These are phyloP conservation scores for Aegilops umbellulata DNA, from an alignment of 176 grass and related monocot genomes.

Conservation along the genomic window DNA sequence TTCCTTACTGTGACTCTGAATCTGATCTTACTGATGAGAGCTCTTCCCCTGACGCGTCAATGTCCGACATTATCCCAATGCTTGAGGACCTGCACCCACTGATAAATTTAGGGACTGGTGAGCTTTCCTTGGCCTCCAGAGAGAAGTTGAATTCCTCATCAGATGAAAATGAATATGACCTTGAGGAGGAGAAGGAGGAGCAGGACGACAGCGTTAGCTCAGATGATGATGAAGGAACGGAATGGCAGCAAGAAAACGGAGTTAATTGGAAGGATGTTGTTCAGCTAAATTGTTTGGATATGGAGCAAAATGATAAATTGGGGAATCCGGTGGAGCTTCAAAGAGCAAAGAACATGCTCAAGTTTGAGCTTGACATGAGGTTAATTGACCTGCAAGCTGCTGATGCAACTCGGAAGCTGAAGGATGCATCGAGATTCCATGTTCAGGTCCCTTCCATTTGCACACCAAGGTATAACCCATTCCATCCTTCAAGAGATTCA, in stretches of 20 bases:
- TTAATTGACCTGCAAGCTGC: constrained; percentile 49
- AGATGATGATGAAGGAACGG: constrained; percentile 27
- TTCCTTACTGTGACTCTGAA: constrained; percentile 31
- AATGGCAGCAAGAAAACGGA: constrained; percentile 24
- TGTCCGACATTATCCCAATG: constrained; percentile 72
- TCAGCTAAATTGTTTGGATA: constrained; percentile 30
- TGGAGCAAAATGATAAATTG: constrained; percentile 24
- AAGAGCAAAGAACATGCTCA: constrained; percentile 49
- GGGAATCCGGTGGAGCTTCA: constrained; percentile 39
- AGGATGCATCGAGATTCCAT: constrained; percentile 45
- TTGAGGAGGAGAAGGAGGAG: constrained; percentile 34
- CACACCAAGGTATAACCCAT: constrained; percentile 33
- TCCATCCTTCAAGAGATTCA: constrained; percentile 33
- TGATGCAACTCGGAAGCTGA: constrained; percentile 41
- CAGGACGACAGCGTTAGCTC: constrained; percentile 9
- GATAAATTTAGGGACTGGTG: constrained; percentile 20
- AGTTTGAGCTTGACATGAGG: constrained; percentile 53
- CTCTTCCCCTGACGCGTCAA: constrained; percentile 66
- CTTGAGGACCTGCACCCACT: constrained; percentile 56
- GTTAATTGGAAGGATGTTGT: constrained; percentile 27
- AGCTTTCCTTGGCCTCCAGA: constrained; percentile 21
- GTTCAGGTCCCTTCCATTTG: constrained; percentile 58
- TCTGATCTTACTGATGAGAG: constrained; percentile 48
- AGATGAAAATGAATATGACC: constrained; percentile 22
- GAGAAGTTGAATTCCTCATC: constrained; percentile 29